Evolutionary conservation across 345 rosid genomes (phyloP), one percentile per base, ranked within the genome.

Genomic region (Eucalyptus fibrosa): DNA sequence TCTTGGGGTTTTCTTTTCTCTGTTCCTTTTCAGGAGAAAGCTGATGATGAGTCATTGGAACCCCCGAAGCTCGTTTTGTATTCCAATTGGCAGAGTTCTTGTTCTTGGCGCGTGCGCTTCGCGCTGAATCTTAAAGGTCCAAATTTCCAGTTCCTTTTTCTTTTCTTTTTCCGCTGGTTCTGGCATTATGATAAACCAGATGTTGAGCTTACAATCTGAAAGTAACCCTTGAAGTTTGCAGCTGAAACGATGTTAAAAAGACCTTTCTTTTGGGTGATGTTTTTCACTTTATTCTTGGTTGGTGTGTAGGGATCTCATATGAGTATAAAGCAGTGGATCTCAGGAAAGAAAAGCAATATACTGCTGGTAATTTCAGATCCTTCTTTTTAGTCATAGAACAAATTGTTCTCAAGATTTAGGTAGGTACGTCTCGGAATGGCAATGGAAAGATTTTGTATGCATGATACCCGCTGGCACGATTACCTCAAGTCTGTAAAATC

Each of bases 71-170:
- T 92, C 45, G 72, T 92, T 14, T 86, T 94, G 83, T 95, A 92
- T 89, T 93, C 95, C 30, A 93, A 82, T 90, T 95, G 94, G 94
- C 94, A 92, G 90, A 94, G 96, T 90, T 94, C 96, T n/a, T 95
- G 95, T 44, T 86, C 95, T 32, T 94, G 96, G 96, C 96, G 96
- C n/a, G 94, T 94, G 89, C 95, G 95, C 89, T 93, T 94, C 69
- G 95, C 95, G 90, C 89, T 95, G 72, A 92, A 87, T 65, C 94
- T 95, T 85, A 94, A 94, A 91, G 95, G 95, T 93, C 50, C 69
- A 62, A 30, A 26, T 30, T 62, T 60, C 34, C 77, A 26, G 60
- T 37, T 86, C 67, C n/a, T 40, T 17, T 21, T 28, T 44, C 18
- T 51, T 42, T 2, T 34, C 81, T 32, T n/a, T 16, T 67, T 67